A percentile compares a stretch with the other conserved stretches of the same genome.
Evolutionary conservation across 2,329 filamentous ascomycete species (phyloP).

Genomic region (Pseudocercospora vitis): DNA sequence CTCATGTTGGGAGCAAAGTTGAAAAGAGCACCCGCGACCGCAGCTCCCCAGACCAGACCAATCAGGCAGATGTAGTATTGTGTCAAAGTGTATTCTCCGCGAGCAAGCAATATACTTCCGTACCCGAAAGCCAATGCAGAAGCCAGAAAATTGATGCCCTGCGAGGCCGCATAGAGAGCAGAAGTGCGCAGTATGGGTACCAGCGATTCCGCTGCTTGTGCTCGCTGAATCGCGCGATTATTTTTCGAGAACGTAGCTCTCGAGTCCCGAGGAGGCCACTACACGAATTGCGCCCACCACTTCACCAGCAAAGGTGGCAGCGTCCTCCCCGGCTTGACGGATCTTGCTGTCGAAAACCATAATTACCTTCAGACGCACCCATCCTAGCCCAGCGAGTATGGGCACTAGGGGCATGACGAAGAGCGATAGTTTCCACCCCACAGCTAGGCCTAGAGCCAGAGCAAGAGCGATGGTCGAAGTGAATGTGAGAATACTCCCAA

Average conservation of each 20-base stretch:
- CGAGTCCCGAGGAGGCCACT: background rate
- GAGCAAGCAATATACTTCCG: background rate
- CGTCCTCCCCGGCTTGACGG: background rate
- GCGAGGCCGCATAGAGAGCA: background rate
- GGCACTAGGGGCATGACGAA: conserved; percentile 76
- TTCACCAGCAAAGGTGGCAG: background rate
- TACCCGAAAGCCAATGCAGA: background rate
- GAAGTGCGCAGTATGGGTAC: background rate
- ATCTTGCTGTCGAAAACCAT: background rate
- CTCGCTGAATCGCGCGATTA: background rate
- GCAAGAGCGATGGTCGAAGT: conserved; percentile 75
- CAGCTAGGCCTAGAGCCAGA: conserved; percentile 66
- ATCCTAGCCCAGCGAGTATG: conserved; percentile 73
- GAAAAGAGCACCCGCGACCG: conserved; percentile 87
- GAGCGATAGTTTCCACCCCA: conserved; percentile 85
- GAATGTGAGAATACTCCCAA: conserved; percentile 83
- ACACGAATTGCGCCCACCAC: background rate
- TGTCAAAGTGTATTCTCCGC: conserved; percentile 69
- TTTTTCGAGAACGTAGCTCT: background rate
- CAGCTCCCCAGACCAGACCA: conserved; percentile 83
- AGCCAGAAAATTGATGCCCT: background rate
- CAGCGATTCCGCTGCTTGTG: background rate
- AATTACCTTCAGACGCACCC: conserved; percentile 52
- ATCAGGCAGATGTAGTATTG: conserved; percentile 92
- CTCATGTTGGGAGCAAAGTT: conserved; percentile 90